Evolutionary conservation across 176 grass and related monocot genomes (phyloP), one percentile per base, ranked within the genome.

Genomic region (Cenchrus fungigraminus): DNA sequence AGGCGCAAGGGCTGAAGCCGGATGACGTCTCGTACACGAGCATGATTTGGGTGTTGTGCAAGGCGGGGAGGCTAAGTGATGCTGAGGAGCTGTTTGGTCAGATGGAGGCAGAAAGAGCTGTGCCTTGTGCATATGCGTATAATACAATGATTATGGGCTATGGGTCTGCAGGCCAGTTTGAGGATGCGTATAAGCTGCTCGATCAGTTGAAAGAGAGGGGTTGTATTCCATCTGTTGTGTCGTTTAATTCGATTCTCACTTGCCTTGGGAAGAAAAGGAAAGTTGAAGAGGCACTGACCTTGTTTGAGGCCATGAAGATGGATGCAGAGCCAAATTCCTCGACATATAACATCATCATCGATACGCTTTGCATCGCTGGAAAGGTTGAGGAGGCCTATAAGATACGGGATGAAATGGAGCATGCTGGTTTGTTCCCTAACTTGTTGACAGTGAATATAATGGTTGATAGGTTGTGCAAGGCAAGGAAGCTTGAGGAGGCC

Each of bases 111-210:
- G 82, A 91, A 64, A 87, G 86, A 70, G 68, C 64, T 56, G 91
- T 94, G 65, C 90, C 97, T 25, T 95, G 91, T 89, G 93, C 93
- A 2, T 98, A 95, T 76, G 71, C 88, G 0, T 98, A 95, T 89
- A 98, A 87, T 82, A 94, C 93, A 5, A 98, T 95, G 93, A 95
- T 94, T 40, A 90, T 98, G 93, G 96, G 96, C 16, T 95, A 95
- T 92, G 96, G 96, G 13, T 92, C 87, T 34, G 89, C 68, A 3
- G 91, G 84, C 31, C 84, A 63, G 77, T 98, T 95, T 86, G 89
- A 92, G 52, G 88, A 94, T 84, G 89, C 93, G 6, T 94, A 89
- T 74, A 82, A 65, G 78, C 59, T 98, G 52, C 83, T 98, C 70
- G 96, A 94, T 67, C 85, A 61, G 50, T 77, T 98, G 74, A 98